Conservation (phyloP, 2,329 filamentous ascomycete species). For the Cercospora beticola region DNA sequence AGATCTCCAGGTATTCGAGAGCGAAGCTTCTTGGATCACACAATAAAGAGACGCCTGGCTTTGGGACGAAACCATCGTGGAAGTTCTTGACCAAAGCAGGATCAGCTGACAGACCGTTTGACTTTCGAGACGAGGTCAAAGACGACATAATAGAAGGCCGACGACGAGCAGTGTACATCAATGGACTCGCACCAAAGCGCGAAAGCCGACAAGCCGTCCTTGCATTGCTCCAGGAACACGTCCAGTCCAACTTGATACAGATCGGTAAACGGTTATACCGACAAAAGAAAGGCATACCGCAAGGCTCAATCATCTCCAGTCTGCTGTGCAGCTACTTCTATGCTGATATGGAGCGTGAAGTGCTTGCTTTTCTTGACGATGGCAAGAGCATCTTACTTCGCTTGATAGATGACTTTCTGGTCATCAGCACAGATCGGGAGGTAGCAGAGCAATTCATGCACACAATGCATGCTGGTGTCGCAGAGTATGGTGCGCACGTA, state of each 20-base stretch:
- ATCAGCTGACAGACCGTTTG: constrained; percentile 30
- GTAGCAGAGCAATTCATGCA: constrained; percentile 73
- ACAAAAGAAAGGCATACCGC: constrained; percentile 85
- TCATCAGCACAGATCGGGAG: constrained; percentile 69
- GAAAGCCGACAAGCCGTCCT: constrained; percentile 63
- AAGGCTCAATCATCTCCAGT: constrained; percentile 85
- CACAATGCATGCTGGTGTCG: constrained; percentile 75
- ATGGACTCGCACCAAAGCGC: constrained; percentile 60
- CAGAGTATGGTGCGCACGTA: constrained; percentile 76
- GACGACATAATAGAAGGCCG: constrained; percentile 41
- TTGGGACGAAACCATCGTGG: constrained; percentile 39
- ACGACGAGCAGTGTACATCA: constrained; percentile 72
- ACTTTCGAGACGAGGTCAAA: constrained; percentile 35
- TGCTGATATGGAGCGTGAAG: constrained; percentile 72
- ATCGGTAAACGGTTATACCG: constrained; percentile 86
- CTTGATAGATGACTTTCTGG: constrained; percentile 88
- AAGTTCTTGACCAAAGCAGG: constrained; percentile 45
- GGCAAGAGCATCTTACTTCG: constrained; percentile 67
- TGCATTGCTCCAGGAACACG: constrained; percentile 71
- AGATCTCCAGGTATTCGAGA: constrained; percentile 71
- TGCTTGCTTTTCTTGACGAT: constrained; percentile 64
- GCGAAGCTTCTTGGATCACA: constrained; percentile 54
- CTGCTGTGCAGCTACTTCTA: constrained; percentile 96
- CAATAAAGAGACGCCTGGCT: constrained; percentile 36
- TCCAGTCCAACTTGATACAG: constrained; percentile 81